Conservation (phyloP, 306 rosid species). For the Glycyrrhiza uralensis region DNA sequence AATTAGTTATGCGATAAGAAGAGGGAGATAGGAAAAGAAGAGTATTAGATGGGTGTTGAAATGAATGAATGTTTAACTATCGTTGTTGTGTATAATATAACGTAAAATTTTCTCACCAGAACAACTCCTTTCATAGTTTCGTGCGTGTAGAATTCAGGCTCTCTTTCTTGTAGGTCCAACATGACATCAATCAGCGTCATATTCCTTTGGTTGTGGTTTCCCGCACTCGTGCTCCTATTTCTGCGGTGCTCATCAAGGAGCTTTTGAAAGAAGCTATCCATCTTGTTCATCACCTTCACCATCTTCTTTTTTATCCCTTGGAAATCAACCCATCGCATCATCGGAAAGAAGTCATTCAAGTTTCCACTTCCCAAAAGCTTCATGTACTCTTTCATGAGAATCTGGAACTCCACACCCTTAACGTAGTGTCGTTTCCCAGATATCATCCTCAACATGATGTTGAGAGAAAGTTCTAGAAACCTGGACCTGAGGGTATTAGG, state of each 20-base stretch:
- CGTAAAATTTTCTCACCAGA: constrained; percentile 26
- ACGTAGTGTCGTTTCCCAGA: constrained; percentile 38
- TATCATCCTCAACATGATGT: constrained; percentile 28
- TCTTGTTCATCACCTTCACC: constrained; percentile 20
- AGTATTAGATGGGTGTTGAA: no score
- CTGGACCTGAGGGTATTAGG: neutral
- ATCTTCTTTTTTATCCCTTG: constrained; percentile 28
- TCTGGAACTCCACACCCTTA: constrained; percentile 4
- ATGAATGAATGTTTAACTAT: no score
- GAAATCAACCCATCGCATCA: constrained; percentile 28
- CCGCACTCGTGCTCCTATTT: neutral
- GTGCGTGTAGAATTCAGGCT: constrained; percentile 26
- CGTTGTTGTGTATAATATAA: no score
- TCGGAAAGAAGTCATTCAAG: constrained; percentile 35
- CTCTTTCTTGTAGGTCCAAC: constrained; percentile 26
- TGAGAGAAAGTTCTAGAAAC: constrained; percentile 13
- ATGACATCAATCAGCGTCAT: constrained; percentile 28
- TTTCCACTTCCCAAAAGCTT: neutral
- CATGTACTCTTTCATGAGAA: constrained; percentile 4
- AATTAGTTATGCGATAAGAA: no score
- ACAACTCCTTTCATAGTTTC: constrained; percentile 35
- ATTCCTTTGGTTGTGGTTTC: neutral
- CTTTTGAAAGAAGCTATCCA: constrained; percentile 27
- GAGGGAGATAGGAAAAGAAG: no score
- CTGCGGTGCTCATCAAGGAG: constrained; percentile 8